These are phyloP conservation scores for Cystobasidiaceae sp. DNA, from an alignment of 1,284 basidiomycete species.

Conservation along the genomic window DNA sequence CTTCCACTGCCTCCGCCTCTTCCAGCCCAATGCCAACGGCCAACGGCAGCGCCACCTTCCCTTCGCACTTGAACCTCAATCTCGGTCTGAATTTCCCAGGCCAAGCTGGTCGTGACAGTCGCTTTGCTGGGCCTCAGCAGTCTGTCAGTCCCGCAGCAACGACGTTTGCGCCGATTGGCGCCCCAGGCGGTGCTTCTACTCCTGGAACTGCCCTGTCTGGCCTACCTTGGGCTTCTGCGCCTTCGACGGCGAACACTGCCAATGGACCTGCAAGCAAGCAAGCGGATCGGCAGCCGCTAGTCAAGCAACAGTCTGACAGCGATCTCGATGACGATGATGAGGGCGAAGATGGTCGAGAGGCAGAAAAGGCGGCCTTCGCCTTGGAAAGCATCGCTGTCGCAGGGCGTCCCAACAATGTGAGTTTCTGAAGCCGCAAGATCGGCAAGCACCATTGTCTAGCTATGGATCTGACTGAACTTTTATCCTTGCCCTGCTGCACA, in stretches of 20 bases:
- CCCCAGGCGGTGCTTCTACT: no score
- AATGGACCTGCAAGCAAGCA: background rate
- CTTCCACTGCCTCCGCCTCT: background rate
- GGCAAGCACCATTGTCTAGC: background rate
- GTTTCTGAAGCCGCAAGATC: background rate
- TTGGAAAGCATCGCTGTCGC: constrained; percentile 31
- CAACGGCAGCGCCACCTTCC: no score
- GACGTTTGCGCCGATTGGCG: no score
- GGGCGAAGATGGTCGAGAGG: constrained; percentile 23
- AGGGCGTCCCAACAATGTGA: constrained; percentile 5
- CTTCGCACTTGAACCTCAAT: background rate
- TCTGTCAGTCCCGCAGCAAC: background rate
- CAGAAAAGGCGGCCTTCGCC: constrained; percentile 32
- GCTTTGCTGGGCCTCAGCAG: background rate
- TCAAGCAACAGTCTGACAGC: background rate
- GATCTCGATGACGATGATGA: constrained; percentile 26
- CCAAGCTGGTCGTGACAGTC: no score
- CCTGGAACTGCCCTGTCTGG: no score
- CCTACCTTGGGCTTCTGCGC: no score
- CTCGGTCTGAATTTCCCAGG: no score
- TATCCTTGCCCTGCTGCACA: background rate
- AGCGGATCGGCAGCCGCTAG: background rate
- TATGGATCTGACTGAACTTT: background rate
- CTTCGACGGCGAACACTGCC: background rate
- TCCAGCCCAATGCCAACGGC: no score